Base-by-base conservation (phyloP, 495 filamentous ascomycete species). In the Talaromyces trachyspermus region DNA sequence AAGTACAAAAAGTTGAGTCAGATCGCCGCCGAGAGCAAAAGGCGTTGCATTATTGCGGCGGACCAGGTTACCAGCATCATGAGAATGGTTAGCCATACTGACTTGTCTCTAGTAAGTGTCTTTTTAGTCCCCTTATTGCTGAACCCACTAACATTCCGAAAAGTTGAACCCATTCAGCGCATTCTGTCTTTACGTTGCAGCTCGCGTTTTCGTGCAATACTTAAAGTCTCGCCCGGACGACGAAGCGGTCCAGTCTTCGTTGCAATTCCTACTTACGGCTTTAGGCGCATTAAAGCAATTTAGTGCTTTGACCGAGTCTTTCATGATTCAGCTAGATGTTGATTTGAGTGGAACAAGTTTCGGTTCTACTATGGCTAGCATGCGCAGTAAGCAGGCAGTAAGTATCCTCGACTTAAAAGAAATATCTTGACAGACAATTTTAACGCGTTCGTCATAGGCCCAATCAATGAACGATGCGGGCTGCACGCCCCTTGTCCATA, bases 151-250 rank as follows among this genome's bases (percentile, higher is more conserved):
- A 74, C 41, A 5, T 7, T 4, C 37, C 12, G 15, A n/a, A n/a
- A 57, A 97, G 92, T 87, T 95, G 81, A 95, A 95, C 54, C 91
- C 92, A 0, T 96, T 95, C 59, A 85, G 92, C 53, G 86, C 90
- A 2, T 99, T 97, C 64, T 95, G 89, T 55, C 72, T 99, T 30
- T 99, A 96, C 59, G 89, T 97, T 23, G 82, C 90, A 7, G 89
- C 92, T 32, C 80, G 92, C 11, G 94, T 97, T 2, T 96, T 97
- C 54, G 86, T 96, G 8, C 90, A 97, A 57, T 95, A 95, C 57
- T 72, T 96, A 4, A 97, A 92, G 64, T 88, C 83, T 32, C 76
- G 82, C 14, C 89, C 91, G 5, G 80, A 90, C 32, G 94, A 97
- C 56, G 79, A 80, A 42, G 84, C 89, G 48, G 83, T 87, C 23